Percentiles rank a stretch among this genome's conserved stretches.
Conservation (phyloP, 1,284 basidiomycete genomes). For the Sporisorium graminicola region DNA sequence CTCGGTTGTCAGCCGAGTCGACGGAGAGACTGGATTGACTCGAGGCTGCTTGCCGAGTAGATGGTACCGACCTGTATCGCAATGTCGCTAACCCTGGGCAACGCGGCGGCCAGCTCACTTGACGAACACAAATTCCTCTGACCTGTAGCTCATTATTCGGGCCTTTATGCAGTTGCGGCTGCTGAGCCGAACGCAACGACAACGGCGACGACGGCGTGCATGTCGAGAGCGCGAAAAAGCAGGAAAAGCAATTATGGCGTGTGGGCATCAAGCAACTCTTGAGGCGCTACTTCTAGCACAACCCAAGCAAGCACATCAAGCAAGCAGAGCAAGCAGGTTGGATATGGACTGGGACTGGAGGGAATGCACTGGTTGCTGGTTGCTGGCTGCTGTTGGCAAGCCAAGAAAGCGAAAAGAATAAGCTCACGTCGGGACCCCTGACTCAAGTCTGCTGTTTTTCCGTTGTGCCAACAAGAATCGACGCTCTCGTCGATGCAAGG, state of each 20-base stretch:
- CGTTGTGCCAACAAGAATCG: not conserved
- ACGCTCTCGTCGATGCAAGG: too few relatives aligned
- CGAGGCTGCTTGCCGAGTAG: constrained; percentile 1
- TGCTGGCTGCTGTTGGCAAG: too few relatives aligned
- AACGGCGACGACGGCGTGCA: not conserved
- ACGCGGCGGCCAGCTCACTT: not conserved
- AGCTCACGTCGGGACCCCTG: constrained; percentile 9
- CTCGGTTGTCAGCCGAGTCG: too few relatives aligned
- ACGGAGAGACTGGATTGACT: not conserved
- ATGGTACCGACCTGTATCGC: not conserved
- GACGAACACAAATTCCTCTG: not conserved
- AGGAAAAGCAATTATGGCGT: not conserved
- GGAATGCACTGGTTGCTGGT: too few relatives aligned
- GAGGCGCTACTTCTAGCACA: too few relatives aligned
- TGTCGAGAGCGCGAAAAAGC: not conserved
- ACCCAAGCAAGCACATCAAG: not conserved
- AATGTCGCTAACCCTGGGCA: not conserved
- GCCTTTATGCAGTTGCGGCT: not conserved
- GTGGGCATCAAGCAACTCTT: too few relatives aligned
- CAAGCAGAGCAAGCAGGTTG: too few relatives aligned
- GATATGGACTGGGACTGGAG: too few relatives aligned
- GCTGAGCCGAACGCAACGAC: not conserved
- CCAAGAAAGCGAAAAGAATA: not conserved
- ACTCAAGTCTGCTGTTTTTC: not conserved
- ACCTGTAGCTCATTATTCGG: too few relatives aligned